These are phyloP conservation scores for Aspergillus ellipticus DNA, from an alignment of 495 filamentous ascomycete genomes.

Conservation along the genomic window DNA sequence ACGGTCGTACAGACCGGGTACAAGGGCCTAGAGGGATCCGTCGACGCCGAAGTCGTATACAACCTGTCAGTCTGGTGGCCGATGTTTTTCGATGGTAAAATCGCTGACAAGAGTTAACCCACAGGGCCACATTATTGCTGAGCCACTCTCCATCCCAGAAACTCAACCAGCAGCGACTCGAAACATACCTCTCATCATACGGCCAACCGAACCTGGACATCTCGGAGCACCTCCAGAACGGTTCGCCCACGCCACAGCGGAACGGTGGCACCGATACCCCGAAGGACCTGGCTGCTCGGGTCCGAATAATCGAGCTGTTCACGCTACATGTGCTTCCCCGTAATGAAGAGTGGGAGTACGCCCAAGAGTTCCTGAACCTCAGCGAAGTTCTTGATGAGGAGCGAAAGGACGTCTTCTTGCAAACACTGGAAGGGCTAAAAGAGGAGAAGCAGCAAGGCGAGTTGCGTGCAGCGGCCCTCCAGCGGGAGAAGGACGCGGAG, in stretches of 20 bases:
- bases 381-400: constrained; percentile 89
- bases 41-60: constrained; percentile 92
- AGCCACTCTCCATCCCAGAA: constrained; percentile 79
- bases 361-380: constrained; percentile 79
- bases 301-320: constrained; percentile 91
- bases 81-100: too few relatives aligned
- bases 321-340: constrained; percentile 86
- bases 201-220: constrained; percentile 66
- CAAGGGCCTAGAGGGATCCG: constrained; percentile 77
- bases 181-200: constrained; percentile 82
- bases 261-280: constrained; percentile 69
- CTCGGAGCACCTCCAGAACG: constrained; percentile 50
- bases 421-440: constrained; percentile 56
- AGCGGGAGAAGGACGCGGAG: constrained; percentile 60
- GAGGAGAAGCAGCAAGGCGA: constrained; percentile 74
- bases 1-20: constrained; percentile 84
- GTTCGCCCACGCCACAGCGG: constrained; percentile 20
- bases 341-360: constrained; percentile 94
- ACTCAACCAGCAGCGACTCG: constrained; percentile 80
- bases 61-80: too few relatives aligned
- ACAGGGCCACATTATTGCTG: constrained; percentile 81
- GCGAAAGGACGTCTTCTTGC: constrained; percentile 77
- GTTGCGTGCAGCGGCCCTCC: constrained; percentile 56
- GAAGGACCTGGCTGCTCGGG: constrained; percentile 66
- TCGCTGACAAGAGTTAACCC: constrained; percentile 8